phyloP scores from a whole-genome alignment of 208 protist species.

The Wallacemonas sp. region DNA sequence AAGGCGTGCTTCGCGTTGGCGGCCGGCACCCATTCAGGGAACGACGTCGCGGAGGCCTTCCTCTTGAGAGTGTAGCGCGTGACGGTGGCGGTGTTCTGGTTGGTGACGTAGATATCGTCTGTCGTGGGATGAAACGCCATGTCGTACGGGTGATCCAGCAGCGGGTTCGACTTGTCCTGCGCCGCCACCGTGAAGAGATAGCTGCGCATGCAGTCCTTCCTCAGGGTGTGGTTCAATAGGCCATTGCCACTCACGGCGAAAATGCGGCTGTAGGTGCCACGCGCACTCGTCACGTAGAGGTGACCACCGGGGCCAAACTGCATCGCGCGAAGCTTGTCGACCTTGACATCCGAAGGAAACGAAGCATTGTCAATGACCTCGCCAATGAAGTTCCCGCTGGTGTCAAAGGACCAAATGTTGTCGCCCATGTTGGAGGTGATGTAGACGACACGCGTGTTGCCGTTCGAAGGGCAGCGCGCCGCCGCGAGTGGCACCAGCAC shows the following conservation, averaged over 20 bases:
- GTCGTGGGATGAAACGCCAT: conserved; percentile 75
- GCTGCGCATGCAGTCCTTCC: conserved; percentile 66
- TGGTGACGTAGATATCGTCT: conserved; percentile 74
- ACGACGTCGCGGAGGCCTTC: conserved; percentile 1
- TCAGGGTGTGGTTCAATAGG: conserved; percentile 73
- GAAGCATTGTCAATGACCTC: conserved; percentile 62
- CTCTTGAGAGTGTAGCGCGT: conserved; percentile 54
- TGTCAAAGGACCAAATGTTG: conserved; percentile 89
- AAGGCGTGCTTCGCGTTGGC: conserved; percentile 44
- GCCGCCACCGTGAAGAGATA: conserved; percentile 78
- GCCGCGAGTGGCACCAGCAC: conserved; percentile 9
- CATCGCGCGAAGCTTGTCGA: conserved; percentile 86
- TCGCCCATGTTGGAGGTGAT: conserved; percentile 86
- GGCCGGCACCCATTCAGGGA: conserved; percentile 36
- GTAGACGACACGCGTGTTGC: conserved; percentile 86
- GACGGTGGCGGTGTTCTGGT: conserved; percentile 86
- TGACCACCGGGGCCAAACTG: conserved; percentile 74
- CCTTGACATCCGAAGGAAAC: conserved; percentile 60
- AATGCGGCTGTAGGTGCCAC: conserved; percentile 80
- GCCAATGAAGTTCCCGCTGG: conserved; percentile 72
- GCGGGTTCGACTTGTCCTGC: conserved; percentile 56
- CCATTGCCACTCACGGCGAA: conserved; percentile 89
- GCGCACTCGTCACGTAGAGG: conserved; percentile 82
- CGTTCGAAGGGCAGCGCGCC: conserved; percentile 78
- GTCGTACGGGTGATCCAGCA: conserved; percentile 88